Evolutionary conservation across 352 stramenopile genomes (phyloP), one percentile per base, ranked within the genome.

Genomic region (Sclerospora graminicola): DNA sequence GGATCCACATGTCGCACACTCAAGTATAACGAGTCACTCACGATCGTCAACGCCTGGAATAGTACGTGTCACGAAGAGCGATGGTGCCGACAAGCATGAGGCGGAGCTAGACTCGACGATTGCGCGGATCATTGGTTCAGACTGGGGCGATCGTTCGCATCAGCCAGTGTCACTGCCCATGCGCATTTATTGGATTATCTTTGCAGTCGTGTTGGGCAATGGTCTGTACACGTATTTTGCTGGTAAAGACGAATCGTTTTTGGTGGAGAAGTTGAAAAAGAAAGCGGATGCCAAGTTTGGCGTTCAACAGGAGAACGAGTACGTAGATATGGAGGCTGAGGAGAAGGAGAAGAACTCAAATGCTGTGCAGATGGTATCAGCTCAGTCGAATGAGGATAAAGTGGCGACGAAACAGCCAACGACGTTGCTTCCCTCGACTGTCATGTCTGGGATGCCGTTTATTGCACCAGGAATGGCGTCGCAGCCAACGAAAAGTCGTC

Each of bases 111-210:
- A 82, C 45, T 77, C 69, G 48, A 75, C 69, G 4, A 51, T 82
- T 10, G 69, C 69, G 43, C 72, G 75, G 27, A 63, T 87, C 51
- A 76, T 87, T 19, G 75, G 75, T 33, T 87, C 75, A 5, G 75
- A 87, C 50, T 87, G 75, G 75, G 75, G 64, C 29, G 75, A 87
- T 41, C 75, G 75, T 14, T 71, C 72, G 29, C 63, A 66, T 21
- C 75, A 87, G 60, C 55, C 54, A 16, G 63, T 87, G 39, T 79
- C 75, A 30, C 36, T 79, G 23, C 55, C 69, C 32, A 87, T 87
- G 75, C 76, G 74, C 19, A 35, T 87, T 13, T 87, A 87, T 47
- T 87, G 75, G 75, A 19, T 76, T 28, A 16, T 84, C 33, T 87
- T 87, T 41, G 53, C 21, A 4, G 13, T 81, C 6, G 66, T 87